Evolutionary conservation across 2,329 filamentous ascomycete genomes (phyloP), one percentile per base, ranked within the genome.

Genomic region (Paracoccidioides brasiliensis): DNA sequence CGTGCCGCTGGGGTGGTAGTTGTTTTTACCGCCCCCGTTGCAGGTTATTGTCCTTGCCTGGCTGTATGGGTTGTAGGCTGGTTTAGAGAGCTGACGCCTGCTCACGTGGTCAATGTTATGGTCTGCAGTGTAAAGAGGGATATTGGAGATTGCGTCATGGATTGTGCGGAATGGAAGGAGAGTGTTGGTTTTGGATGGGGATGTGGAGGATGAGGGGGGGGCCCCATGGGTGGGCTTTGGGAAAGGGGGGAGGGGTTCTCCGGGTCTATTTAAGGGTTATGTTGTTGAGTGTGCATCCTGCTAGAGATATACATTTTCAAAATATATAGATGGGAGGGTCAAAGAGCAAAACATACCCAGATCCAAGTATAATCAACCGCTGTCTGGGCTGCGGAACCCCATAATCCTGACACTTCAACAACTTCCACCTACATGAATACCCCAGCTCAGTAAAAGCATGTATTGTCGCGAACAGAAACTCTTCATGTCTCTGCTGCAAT

Each of bases 381-480:
- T 70, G 72, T 6, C 80, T 67, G 0, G 60, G 62, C 55, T 81
- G 78, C 0, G 74, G 70, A 3, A 80, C 71, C 0, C 78, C 78
- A 56, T 77, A 78, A 3, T 77, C 68, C 1, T 70, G 64, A 37
- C 72, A 71, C 4, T 75, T 69, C 2, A 87, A 66, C 0, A 86
- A 67, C 22, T 76, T 79, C 85, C 86, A 93, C 2, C 82, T 74
- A 0, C 91, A 73, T 0, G 83, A 88, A 65, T 87, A 94, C 1
- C 81, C 81, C 32, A 77, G 68, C 2, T 78, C 70, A 0, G 85
- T 82, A 54, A 90, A 83, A 37, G 83, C 80, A 32, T 77, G 72
- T 2, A 93, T 71, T 0, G 90, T 68, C 0, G 75, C 70, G 42
- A 78, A 73, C 49, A 90, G 83, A 53, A 79, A 82, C 0, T 72